Conservation (phyloP, 2,329 filamentous ascomycete species). For the Alternaria novae-zelandiae region DNA sequence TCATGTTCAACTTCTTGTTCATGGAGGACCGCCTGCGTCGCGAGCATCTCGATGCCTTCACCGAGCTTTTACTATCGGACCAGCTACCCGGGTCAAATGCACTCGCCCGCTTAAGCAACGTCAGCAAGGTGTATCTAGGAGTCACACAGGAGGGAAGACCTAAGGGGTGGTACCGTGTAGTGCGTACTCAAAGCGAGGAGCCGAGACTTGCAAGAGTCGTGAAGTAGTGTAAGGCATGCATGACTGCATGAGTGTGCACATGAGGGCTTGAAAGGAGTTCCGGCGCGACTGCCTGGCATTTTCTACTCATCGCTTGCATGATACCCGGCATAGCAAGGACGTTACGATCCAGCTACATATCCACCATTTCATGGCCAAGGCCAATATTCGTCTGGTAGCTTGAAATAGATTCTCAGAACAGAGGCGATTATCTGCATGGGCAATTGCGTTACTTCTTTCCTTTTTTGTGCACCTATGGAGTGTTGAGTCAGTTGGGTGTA, state of each 20-base stretch:
- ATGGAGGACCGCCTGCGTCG: constrained; percentile 27
- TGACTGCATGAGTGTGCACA: neutral
- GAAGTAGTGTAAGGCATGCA: neutral
- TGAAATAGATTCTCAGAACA: neutral
- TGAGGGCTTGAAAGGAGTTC: neutral
- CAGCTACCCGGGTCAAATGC: constrained; percentile 22
- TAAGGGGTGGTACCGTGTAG: constrained; percentile 25
- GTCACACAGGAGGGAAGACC: neutral
- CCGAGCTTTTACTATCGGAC: constrained; percentile 21
- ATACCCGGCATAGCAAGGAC: neutral
- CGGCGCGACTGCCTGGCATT: neutral
- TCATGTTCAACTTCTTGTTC: constrained; percentile 38
- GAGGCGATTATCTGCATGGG: neutral
- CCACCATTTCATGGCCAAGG: neutral
- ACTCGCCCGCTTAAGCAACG: constrained; percentile 24
- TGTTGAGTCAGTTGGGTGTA: neutral
- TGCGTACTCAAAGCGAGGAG: constrained; percentile 19
- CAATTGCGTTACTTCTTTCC: neutral
- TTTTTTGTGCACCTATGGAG: neutral
- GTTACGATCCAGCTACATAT: neutral
- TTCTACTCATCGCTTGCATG: neutral
- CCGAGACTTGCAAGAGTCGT: constrained; percentile 16
- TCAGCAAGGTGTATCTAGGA: constrained; percentile 27
- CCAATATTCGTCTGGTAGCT: neutral
- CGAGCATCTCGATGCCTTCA: constrained; percentile 30